Evolutionary conservation across 2,329 filamentous ascomycete genomes (phyloP).

Genomic region (Ceratocystis cubensis): DNA sequence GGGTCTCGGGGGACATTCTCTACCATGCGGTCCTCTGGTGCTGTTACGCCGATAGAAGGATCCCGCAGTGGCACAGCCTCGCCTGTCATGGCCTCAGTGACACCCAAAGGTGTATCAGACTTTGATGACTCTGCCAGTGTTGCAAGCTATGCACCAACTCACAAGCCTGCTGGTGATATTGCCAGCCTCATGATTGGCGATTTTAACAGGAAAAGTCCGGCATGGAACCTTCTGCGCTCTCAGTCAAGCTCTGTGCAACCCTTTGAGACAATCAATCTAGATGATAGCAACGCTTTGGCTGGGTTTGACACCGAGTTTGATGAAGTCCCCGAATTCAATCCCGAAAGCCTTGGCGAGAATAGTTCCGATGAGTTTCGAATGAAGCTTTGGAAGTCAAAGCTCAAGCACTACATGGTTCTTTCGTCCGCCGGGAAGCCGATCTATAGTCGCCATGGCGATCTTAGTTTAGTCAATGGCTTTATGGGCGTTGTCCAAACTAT

Average conservation of each 20-base stretch:
- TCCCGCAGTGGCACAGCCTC: slow-evolving; percentile 32
- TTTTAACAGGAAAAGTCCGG: slow-evolving; percentile 50
- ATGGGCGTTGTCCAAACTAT: slow-evolving; percentile 95
- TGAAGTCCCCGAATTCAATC: slow-evolving; percentile 43
- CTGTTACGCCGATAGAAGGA: slow-evolving; percentile 28
- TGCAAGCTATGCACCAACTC: slow-evolving; percentile 51
- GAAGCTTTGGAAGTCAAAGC: slow-evolving; percentile 72
- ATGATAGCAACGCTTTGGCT: slow-evolving; percentile 42
- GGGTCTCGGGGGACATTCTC: slow-evolving; percentile 53
- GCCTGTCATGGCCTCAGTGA: slow-evolving; percentile 25
- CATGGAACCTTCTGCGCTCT: slow-evolving; percentile 54
- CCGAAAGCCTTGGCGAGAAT: slow-evolving; percentile 26
- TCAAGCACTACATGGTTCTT: slow-evolving; percentile 94
- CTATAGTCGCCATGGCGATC: slow-evolving; percentile 86
- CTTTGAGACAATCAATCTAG: slow-evolving; percentile 42
- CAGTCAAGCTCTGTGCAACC: slow-evolving; percentile 48
- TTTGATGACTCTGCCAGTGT: slow-evolving; percentile 53
- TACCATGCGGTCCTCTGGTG: slow-evolving; percentile 28
- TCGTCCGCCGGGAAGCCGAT: slow-evolving; percentile 96
- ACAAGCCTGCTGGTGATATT: slow-evolving; percentile 54
- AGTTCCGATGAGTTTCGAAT: slow-evolving; percentile 48
- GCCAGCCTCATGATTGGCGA: slow-evolving; percentile 72
- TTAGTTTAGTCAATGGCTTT: slow-evolving; percentile 79
- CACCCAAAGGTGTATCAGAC: slow-evolving; percentile 28
- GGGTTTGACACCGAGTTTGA: slow-evolving; percentile 71